Evolutionary conservation across 441 rosid species (phyloP).

Genomic region (Eutrema salsugineum): DNA sequence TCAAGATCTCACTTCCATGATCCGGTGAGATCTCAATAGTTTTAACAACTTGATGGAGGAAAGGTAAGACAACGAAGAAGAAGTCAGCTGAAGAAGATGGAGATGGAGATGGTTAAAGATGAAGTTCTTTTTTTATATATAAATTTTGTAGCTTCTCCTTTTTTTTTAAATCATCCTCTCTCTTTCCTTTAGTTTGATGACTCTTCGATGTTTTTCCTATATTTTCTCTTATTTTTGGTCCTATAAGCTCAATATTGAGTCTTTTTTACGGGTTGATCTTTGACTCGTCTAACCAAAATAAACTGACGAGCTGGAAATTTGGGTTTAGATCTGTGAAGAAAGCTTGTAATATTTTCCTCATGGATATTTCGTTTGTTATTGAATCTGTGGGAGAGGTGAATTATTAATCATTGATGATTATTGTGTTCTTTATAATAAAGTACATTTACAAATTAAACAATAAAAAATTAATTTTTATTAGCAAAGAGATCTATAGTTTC

Average conservation of each 20-base stretch:
- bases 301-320: not conserved
- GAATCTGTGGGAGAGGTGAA: not conserved
- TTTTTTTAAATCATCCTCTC: constrained; percentile 18
- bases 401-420: not conserved
- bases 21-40: constrained; percentile 14
- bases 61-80: constrained; percentile 23
- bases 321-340: constrained; percentile 19
- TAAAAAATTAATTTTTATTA: not conserved
- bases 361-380: constrained; percentile 1
- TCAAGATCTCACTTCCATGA: constrained; percentile 32
- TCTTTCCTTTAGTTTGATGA: not conserved
- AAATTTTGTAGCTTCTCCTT: constrained; percentile 1
- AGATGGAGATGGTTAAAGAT: constrained; percentile 31
- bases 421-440: not conserved
- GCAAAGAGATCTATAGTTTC: not conserved
- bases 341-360: constrained; percentile 22
- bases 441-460: not conserved
- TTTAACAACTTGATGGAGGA: constrained; percentile 23
- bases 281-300: constrained; percentile 10
- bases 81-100: constrained; percentile 27
- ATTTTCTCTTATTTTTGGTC: not conserved
- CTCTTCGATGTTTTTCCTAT: constrained; percentile 6
- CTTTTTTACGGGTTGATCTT: constrained; percentile 7
- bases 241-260: constrained; percentile 3
- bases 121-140: constrained; percentile 9